Base-by-base conservation (phyloP, 2,329 filamentous ascomycete genomes). In the Didymella exigua region DNA sequence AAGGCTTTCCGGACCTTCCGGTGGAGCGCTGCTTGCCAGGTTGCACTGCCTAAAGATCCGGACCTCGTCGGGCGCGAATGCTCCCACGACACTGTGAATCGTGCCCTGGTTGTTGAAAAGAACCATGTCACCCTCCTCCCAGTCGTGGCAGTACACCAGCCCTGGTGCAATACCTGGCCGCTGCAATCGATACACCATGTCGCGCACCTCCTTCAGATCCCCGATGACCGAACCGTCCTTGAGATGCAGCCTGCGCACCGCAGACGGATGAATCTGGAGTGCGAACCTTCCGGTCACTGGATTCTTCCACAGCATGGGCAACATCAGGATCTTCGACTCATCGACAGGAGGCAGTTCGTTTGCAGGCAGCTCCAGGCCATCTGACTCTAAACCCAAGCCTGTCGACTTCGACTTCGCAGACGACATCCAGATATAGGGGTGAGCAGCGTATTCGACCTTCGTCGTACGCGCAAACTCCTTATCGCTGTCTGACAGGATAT, bases 341-440 rank as follows among this genome's bases (percentile, higher is more conserved):
- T 90, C 86, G 57, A 91, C 79, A 1, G 83, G 80, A 1, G 89
- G 89, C 0, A 93, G 79, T 4, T 88, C 81, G 2, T 76, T 75
- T 0, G 79, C 46, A 0, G 84, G 71, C 1, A 91, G 77, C 66
- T 93, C 89, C 29, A 81, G 80, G 41, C 79, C 82, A 54, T 90
- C 85, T 0, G 86, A 88, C 23, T 88, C 77, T 52, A 93, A 76
- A n/a, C 89, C 90, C 0, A 93, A 82, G 0, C 89, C 90, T 45
- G 86, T 84, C 6, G 87, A 78, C 14, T 84, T 84, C 33, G 88
- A 87, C 64, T 84, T 85, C 40, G 89, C 87, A 21, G 79, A 72
- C 54, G 82, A 86, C 88, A 93, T 93, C 89, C 89, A 93, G 58
- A 93, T 85, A 73, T 93, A 93, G 5, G 89, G 89, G 64, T 93